Evolutionary conservation across 148 eudicot genomes (phyloP).

Genomic region (Cornus suecica): DNA sequence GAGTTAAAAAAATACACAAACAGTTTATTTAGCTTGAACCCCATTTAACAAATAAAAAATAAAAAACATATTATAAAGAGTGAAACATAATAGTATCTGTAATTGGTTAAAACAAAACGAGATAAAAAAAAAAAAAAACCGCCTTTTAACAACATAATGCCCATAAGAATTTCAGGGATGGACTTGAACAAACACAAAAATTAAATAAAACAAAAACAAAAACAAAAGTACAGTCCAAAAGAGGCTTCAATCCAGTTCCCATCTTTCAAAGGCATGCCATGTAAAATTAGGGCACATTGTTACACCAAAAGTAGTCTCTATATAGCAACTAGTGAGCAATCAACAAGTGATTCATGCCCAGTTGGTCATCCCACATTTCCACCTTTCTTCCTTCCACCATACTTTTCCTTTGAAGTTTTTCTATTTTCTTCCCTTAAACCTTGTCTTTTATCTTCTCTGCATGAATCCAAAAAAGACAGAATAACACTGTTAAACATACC

Average conservation of each 20-base stretch:
- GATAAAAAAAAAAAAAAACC: no score
- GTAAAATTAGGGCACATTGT: neutral
- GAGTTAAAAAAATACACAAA: no score
- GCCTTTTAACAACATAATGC: no score
- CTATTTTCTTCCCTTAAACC: conserved; percentile 56
- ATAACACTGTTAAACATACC: neutral
- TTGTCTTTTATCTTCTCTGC: conserved; percentile 44
- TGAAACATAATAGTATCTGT: no score
- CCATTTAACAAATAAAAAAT: no score
- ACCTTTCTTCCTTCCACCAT: conserved; percentile 13
- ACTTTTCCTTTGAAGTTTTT: conserved; percentile 26
- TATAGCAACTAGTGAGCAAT: neutral
- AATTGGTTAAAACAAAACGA: no score
- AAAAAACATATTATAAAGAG: no score
- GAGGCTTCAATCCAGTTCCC: neutral
- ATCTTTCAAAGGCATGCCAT: neutral
- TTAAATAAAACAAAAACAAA: neutral
- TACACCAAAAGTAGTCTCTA: neutral
- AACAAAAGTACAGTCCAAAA: neutral
- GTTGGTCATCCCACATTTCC: conserved; percentile 15
- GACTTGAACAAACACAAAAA: no score
- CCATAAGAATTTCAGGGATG: no score
- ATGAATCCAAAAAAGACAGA: neutral
- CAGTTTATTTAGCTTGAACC: no score
- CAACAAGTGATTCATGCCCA: neutral